Evolutionary conservation across 352 stramenopile genomes (phyloP), one percentile per base, ranked within the genome.

Genomic region (Phytophthora pseudosyringae): DNA sequence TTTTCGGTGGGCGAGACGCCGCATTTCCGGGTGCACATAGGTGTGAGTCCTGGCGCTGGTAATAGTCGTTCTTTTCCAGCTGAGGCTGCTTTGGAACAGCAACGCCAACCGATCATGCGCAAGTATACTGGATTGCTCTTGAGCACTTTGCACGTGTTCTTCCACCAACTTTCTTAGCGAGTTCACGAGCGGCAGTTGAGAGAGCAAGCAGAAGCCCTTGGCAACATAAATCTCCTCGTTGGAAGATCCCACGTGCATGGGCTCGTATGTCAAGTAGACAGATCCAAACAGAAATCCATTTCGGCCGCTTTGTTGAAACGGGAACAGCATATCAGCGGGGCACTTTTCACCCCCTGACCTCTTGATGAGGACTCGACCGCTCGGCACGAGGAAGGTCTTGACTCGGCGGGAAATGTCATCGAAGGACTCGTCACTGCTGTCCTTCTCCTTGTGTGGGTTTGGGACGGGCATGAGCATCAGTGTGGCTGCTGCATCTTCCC

Each of bases 191-290:
- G 83, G 80, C 32, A 88, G 58, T 5, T 73, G 74, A 25, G 85
- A 94, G 5, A 92, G 69, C 28, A 92, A 56, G 25, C 83, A 94
- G 29, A 94, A 71, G 11, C 85, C 85, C 47, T 89, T 91, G 4
- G 81, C 80, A 12, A 81, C 76, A 47, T 78, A 89, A 48, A 86
- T 60, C 11, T 76, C 68, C 31, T 88, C 68, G 40, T 76, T 80
- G 3, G 72, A 73, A 9, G 64, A 67, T 7, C 78, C 79, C 44
- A 90, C 64, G 39, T 55, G 65, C 40, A 90, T 69, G 4, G 51
- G 36, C 54, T 90, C 79, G 65, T 94, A 94, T 9, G 81, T 94
- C 36, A 94, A 69, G 49, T 86, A 94, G 11, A 94, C 83, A 0
- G 77, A 91, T 0, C 83, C 85, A 57, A 91, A 92, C 31, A 94